Percentiles rank a stretch among this genome's conserved stretches.
phyloP scores from a whole-genome alignment of 345 rosid species.

The Eucalyptus leucophloia region DNA sequence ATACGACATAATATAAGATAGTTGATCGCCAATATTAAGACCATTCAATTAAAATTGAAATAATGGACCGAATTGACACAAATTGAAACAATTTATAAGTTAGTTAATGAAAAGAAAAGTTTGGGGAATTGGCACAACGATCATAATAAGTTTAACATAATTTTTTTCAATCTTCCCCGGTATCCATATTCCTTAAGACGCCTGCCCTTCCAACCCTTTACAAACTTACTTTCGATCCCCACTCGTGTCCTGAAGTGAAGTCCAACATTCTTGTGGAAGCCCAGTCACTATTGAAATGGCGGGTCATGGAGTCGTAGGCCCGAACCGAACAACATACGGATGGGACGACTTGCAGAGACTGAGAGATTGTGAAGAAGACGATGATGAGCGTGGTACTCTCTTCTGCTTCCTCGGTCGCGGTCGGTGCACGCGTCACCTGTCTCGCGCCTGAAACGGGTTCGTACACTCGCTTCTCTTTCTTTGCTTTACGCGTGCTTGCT shows the following conservation, averaged over 20 bases:
- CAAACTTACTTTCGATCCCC: not conserved
- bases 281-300: not conserved
- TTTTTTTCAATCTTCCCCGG: not conserved
- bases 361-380: not conserved
- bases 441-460: not conserved
- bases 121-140: too few relatives aligned
- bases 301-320: not conserved
- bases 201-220: not conserved
- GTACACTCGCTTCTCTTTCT: not conserved
- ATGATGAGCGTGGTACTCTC: not conserved
- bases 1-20: accelerated
- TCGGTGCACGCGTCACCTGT: not conserved
- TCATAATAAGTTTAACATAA: too few relatives aligned
- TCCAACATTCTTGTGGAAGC: not conserved
- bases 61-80: accelerated
- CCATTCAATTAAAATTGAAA: too few relatives aligned
- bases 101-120: too few relatives aligned
- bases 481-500: not conserved
- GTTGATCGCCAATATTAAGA: accelerated
- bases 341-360: not conserved
- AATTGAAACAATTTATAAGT: too few relatives aligned
- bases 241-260: not conserved
- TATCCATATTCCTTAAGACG: not conserved
- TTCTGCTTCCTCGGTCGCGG: not conserved
- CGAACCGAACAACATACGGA: not conserved